Evolutionary conservation across 345 rosid genomes (phyloP).

Genomic region (Luvunga scandens): DNA sequence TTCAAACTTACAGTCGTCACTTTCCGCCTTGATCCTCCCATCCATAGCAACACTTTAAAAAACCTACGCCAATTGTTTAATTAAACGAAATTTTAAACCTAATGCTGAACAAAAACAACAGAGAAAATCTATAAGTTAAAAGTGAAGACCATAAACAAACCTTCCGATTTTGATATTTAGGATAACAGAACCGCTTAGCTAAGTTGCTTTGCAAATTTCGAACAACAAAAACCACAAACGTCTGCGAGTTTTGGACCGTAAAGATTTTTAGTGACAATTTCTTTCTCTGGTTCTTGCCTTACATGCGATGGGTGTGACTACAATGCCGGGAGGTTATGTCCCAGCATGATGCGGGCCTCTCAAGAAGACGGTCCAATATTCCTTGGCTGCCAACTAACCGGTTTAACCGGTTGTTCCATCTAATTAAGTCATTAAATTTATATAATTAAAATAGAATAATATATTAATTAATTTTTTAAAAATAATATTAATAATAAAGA

Average conservation of each 20-base stretch:
- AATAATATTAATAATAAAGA: too few relatives aligned
- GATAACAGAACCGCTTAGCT: background rate
- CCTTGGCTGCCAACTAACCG: too few relatives aligned
- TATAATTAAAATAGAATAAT: too few relatives aligned
- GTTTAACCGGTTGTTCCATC: too few relatives aligned
- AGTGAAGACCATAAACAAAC: background rate
- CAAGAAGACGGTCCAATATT: too few relatives aligned
- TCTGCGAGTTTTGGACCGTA: background rate
- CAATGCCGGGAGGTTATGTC: too few relatives aligned
- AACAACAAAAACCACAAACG: background rate
- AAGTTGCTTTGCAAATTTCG: background rate
- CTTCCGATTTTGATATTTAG: background rate
- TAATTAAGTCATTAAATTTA: too few relatives aligned
- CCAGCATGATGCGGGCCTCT: too few relatives aligned
- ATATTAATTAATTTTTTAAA: too few relatives aligned
- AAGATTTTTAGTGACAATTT: background rate
- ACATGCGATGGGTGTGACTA: background rate
- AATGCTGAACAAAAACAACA: background rate
- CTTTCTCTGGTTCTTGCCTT: background rate
- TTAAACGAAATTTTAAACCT: background rate
- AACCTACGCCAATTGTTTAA: background rate
- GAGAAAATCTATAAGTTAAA: background rate
- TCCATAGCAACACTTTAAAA: slow-evolving; percentile 74
- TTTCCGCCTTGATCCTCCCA: slow-evolving; percentile 92
- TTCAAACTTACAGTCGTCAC: slow-evolving; percentile 55